A percentile compares a stretch with the other conserved stretches of the same genome.
These are phyloP conservation scores for Trichoderma sp. DNA, from an alignment of 2,329 filamentous ascomycete species.

Conservation along the genomic window DNA sequence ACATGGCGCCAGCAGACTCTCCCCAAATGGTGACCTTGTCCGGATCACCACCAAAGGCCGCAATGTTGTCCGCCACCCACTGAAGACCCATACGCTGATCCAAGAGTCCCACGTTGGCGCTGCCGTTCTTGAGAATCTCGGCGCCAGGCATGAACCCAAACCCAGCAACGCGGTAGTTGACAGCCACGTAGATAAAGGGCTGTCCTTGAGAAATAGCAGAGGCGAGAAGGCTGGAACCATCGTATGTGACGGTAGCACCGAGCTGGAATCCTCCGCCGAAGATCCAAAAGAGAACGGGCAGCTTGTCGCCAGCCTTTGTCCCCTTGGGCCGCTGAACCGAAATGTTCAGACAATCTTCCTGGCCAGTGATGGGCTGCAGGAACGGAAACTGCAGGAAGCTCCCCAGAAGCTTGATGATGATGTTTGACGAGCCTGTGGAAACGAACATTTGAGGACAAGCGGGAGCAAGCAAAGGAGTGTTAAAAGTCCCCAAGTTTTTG, in stretches of 20 bases:
- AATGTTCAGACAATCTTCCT: constrained; percentile 65
- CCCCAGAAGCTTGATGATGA: constrained; percentile 47
- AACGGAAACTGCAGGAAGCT: constrained; percentile 54
- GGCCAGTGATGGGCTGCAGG: constrained; percentile 53
- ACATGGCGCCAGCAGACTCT: constrained; percentile 69
- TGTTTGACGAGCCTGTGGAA: constrained; percentile 44
- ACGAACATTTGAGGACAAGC: constrained; percentile 73
- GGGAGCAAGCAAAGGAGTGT: constrained; percentile 56
- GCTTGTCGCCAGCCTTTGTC: constrained; percentile 51
- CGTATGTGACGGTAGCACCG: constrained; percentile 52
- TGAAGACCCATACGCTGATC: constrained; percentile 71
- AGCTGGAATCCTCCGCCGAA: constrained; percentile 65
- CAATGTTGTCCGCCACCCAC: constrained; percentile 78
- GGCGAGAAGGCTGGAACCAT: constrained; percentile 47
- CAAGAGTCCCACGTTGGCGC: constrained; percentile 67
- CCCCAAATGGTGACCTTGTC: constrained; percentile 79
- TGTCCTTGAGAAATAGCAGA: constrained; percentile 42
- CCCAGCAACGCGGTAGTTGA: constrained; percentile 74
- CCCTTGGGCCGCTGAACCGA: constrained; percentile 59
- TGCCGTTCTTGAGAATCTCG: constrained; percentile 65
- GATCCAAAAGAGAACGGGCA: constrained; percentile 71
- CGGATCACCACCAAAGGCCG: constrained; percentile 74
- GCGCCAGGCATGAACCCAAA: constrained; percentile 72
- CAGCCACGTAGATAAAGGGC: constrained; percentile 70
- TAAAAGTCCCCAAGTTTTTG: constrained; percentile 56